Base-by-base conservation (phyloP, 768 basidiomycete species). In the Strobilomyces dryophilus region DNA sequence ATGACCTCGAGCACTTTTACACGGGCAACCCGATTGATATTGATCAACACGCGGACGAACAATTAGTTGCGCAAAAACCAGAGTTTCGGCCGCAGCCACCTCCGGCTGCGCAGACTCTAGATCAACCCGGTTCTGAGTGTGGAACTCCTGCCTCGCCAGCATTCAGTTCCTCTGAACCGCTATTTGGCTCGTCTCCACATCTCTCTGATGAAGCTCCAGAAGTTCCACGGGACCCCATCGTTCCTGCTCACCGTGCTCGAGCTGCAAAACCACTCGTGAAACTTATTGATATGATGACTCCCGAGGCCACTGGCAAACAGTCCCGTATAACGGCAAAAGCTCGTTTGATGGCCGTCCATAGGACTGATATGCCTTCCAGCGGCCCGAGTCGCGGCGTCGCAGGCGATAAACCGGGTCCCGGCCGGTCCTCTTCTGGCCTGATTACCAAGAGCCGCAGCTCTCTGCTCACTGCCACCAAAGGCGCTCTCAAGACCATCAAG, bases 231-330 rank as follows among this genome's bases (percentile, higher is more conserved):
- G 57, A 46, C 1, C 8, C 53, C 3, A 26, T 21, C 5, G 42
- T 69, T 5, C 72, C 72, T 21, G 56, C 57, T 7, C 84, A 83
- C 63, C 78, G 78, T 50, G 69, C 65, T 1, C 77, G 81, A 41
- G 71, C 67, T 14, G 73, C 74, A 17, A 81, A 84, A 24, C 82
- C 85, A 15, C 72, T 73, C 5, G 76, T 86, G 18, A 80, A 80
- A 58, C 64, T 80, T 54, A 66, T 76, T 5, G 80, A 84, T 47
- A 40, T 63, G 27, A 66, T 74, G 7, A 51, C 50, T 1, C 52
- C 62, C 12, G 56, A 72, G 18, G 42, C 46, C 5, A 51, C 55
- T 32, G 35, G 43, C 56, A 55, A 73, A 50, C 72, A 72, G 15
- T 68, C 72, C 36, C 76, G 75, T 17, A 78, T 82, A 36, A 61